Conservation (phyloP, 75 land plant species). For the Pinus albicaulis region DNA sequence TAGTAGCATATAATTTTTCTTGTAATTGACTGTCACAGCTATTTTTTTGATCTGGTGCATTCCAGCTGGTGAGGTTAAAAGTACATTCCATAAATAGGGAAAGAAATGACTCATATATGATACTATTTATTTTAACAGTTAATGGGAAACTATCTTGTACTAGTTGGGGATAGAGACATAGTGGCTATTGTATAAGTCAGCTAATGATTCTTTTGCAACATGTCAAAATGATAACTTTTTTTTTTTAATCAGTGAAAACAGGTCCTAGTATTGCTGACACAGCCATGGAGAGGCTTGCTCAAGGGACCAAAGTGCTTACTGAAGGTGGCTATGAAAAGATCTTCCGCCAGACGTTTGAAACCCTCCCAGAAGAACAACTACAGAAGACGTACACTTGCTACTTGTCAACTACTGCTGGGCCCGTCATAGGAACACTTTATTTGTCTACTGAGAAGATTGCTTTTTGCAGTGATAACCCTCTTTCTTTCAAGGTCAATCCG, state of each 20-base stretch:
- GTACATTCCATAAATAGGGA: background rate
- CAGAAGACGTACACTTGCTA: conserved; percentile 69
- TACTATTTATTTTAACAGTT: background rate
- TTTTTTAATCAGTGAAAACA: conserved; percentile 61
- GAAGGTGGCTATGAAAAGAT: conserved; percentile 90
- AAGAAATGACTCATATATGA: background rate
- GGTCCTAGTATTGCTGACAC: conserved; percentile 75
- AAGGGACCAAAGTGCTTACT: conserved; percentile 60
- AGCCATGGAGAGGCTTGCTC: conserved; percentile 72
- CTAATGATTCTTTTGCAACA: background rate
- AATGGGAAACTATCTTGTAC: background rate
- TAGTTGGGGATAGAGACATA: background rate
- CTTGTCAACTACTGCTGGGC: conserved; percentile 85
- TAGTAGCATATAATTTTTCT: background rate
- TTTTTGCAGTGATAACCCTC: conserved; percentile 81
- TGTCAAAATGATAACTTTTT: conserved; percentile 2
- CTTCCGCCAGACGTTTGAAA: conserved; percentile 54
- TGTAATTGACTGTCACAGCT: background rate
- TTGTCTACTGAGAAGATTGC: conserved; percentile 64
- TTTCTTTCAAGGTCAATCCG: conserved; percentile 52
- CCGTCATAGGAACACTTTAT: conserved; percentile 70
- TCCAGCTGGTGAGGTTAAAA: background rate
- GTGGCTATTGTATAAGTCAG: background rate
- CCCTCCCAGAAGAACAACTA: conserved; percentile 60
- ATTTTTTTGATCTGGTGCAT: background rate